A percentile compares a stretch with the other conserved stretches of the same genome.
Evolutionary conservation across 2,329 filamentous ascomycete genomes (phyloP).

Genomic region (Fusarium neocosmosporiellum): DNA sequence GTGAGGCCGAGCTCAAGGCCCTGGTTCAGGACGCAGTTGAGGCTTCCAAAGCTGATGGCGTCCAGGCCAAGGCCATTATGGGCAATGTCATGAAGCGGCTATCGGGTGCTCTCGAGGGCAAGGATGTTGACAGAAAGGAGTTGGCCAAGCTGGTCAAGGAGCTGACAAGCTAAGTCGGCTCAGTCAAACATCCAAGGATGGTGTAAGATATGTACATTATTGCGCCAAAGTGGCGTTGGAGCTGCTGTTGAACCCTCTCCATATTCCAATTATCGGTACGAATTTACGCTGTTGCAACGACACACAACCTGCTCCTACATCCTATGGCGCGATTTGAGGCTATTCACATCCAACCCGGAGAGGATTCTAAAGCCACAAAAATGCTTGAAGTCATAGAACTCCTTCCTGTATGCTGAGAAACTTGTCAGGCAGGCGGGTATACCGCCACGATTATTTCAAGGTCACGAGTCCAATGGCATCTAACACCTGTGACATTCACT

Average conservation of each 20-base stretch:
- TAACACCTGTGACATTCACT: neutral
- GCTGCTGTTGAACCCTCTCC: conserved; percentile 17
- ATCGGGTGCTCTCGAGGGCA: conserved; percentile 67
- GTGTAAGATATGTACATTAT: conserved; percentile 44
- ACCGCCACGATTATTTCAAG: neutral
- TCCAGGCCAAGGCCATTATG: conserved; percentile 58
- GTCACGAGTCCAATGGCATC: neutral
- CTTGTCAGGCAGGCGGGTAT: neutral
- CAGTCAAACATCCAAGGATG: neutral
- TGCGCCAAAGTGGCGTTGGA: conserved; percentile 8
- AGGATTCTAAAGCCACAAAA: neutral
- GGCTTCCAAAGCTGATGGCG: conserved; percentile 59
- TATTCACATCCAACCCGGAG: neutral
- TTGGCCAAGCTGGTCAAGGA: conserved; percentile 72
- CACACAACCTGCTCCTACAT: neutral
- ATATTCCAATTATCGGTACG: conserved; percentile 17
- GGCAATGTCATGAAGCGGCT: conserved; percentile 74
- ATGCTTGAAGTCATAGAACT: neutral
- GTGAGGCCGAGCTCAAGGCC: conserved; percentile 67
- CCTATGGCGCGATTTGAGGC: neutral
- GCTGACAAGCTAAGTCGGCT: conserved; percentile 33
- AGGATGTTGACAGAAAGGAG: conserved; percentile 71
- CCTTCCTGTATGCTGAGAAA: neutral
- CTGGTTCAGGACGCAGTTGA: conserved; percentile 65
- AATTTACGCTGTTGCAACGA: neutral